Evolutionary conservation across 345 rosid species (phyloP), one percentile per base, ranked within the genome.

Genomic region (Citrus hindsii): DNA sequence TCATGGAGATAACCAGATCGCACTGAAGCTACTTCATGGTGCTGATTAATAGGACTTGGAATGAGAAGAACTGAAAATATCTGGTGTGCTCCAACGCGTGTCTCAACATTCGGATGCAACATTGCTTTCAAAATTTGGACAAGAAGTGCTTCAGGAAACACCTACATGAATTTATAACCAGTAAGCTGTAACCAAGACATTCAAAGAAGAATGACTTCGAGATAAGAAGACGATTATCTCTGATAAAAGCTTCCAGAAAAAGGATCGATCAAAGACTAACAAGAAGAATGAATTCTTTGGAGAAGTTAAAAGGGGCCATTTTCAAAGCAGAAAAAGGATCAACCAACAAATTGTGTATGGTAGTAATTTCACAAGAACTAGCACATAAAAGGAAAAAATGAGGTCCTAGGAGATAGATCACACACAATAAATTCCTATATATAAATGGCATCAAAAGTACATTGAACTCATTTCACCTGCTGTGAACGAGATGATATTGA

Each of bases 1-100:
- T 95, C 98, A 79, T 81, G 84, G 32, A 86, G 87, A 79, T 81
- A 89, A 77, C 85, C 89, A 72, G 90, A 84, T 79, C 87, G 88
- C 82, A 88, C 80, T 65, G 92, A 87, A 63, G 90, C 88, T 81
- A 85, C 85, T 85, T 86, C 95, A 70, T 81, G 79, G 56, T 75
- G 87, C 65, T 87, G 85, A 63, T 82, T 83, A 75, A 64, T 82
- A 73, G 90, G 88, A 83, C 86, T 88, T 48, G 97, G 92, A 84
- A 87, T 81, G 48, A 96, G 92, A 86, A 96, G 91, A 82, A 86
- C 83, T 1, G 98, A 92, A 86, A 94, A 91, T 83, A 94, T 88
- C 74, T 88, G 94, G 83, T 92, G 99, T 2, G 90, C 98, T 78
- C 93, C 95, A 51, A 92, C 93, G 40, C 98, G 98, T 38, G 89